phyloP scores from a whole-genome alignment of 2,329 filamentous ascomycete species.

The Pseudocercospora fijiensis region DNA sequence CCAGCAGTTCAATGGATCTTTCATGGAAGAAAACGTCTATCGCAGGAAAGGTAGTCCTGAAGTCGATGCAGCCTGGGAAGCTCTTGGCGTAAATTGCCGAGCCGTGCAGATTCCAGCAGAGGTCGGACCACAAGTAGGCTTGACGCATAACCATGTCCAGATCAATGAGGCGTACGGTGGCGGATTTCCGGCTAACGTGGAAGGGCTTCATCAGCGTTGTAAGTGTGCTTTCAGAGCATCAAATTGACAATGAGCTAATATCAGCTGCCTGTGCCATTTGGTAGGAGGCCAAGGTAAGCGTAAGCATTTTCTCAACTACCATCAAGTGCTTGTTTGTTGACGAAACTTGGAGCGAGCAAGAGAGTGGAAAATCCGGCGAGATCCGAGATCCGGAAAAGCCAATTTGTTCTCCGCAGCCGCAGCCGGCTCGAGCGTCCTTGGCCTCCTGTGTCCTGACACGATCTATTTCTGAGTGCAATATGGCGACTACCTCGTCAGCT shows the following conservation, averaged over 20 bases:
- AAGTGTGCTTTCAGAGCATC: not conserved
- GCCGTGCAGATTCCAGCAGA: slow-evolving; percentile 17
- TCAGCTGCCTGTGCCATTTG: not conserved
- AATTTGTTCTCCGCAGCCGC: not conserved
- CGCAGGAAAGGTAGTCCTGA: slow-evolving; percentile 44
- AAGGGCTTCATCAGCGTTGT: slow-evolving; percentile 56
- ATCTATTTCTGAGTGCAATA: not conserved
- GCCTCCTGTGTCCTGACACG: not conserved
- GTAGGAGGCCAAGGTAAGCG: not conserved
- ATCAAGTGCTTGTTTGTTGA: not conserved
- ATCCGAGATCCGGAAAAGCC: not conserved
- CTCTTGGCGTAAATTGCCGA: slow-evolving; percentile 50
- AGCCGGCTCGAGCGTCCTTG: no score
- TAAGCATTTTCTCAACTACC: not conserved
- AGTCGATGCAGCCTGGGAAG: slow-evolving; percentile 59
- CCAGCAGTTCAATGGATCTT: slow-evolving; percentile 56
- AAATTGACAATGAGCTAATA: not conserved
- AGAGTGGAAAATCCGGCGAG: not conserved
- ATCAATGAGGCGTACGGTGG: slow-evolving; percentile 57
- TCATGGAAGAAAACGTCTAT: slow-evolving; percentile 56
- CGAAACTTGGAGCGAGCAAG: not conserved
- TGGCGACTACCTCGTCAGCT: not conserved
- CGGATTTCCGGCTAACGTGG: slow-evolving; percentile 59
- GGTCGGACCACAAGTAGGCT: slow-evolving; percentile 44
- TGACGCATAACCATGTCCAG: slow-evolving; percentile 57